Evolutionary conservation across 2,329 filamentous ascomycete species (phyloP).

Genomic region (Monosporascus sp.): DNA sequence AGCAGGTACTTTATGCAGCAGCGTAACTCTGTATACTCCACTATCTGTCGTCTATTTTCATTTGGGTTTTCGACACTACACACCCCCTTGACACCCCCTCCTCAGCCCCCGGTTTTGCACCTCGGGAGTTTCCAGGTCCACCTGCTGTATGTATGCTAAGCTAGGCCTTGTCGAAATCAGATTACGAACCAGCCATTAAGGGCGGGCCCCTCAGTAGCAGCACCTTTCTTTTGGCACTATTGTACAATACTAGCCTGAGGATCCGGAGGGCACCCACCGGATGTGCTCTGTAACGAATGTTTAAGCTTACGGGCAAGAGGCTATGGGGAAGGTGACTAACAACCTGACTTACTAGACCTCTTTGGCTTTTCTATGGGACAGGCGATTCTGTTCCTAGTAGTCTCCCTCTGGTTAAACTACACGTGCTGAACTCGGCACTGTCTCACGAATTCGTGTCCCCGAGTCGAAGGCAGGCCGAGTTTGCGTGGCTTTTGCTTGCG

Average conservation of each 20-base stretch:
- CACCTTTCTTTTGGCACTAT: background rate
- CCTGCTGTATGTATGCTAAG: slow-evolving; percentile 3
- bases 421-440: slow-evolving; percentile 7
- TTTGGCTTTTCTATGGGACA: background rate
- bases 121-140: slow-evolving; percentile 25
- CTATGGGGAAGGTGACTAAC: no score
- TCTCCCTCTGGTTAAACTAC: background rate
- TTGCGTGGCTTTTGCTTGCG: slow-evolving; percentile 20
- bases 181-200: slow-evolving; percentile 15
- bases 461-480: slow-evolving; percentile 18
- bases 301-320: no score
- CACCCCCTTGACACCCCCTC: slow-evolving; percentile 7
- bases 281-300: no score
- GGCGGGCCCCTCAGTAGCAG: background rate
- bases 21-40: background rate
- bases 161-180: slow-evolving; percentile 11
- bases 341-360: background rate
- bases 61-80: slow-evolving; percentile 16
- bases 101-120: slow-evolving; percentile 17
- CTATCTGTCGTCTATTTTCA: background rate
- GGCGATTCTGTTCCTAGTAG: background rate
- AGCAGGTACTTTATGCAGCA: background rate
- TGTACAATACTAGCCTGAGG: background rate
- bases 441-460: slow-evolving; percentile 13
- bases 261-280: no score